Evolutionary conservation across 2,329 filamentous ascomycete genomes (phyloP), one percentile per base, ranked within the genome.

Genomic region (Alternaria brassicae): DNA sequence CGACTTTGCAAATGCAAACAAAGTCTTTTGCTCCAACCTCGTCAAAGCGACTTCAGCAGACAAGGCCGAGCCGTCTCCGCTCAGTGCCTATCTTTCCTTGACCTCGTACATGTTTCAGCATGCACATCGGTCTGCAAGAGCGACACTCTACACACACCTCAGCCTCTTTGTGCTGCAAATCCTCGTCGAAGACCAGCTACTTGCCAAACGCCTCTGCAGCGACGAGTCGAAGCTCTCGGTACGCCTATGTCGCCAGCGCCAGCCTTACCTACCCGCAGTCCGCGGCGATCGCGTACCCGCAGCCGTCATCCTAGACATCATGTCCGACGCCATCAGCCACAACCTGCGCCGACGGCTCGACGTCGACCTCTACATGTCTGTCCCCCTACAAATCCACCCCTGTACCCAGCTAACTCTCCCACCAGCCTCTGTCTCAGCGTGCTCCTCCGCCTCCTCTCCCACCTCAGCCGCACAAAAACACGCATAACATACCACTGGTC

Each of bases 41-140:
- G 87, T 97, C 51, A 89, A 87, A 2, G 74, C 88, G 23, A 73
- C 85, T 6, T 79, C 88, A 1, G 87, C 88, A 25, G 79, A 78
- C 48, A 89, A 89, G 67, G 86, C 83, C 40, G 83, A 86, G 44
- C 89, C 94, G 70, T 85, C 89, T 1, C 91, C 93, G 0, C 89
- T 99, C 63, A 88, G 90, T 45, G 89, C 87, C 67, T 96, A 94
- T 73, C 81, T 98, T 27, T 98, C 94, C 0, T 83, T 97, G 41
- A 91, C 91, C 3, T 98, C 94, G 3, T 99, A 99, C 78, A 85
- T 98, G 30, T 86, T 96, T 48, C 93, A 97, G 69, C 94, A 99
- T 79, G 93, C 95, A 2, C 91, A 97, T 77, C 87, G 95, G 19
- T 96, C 92, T 3, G 77, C 84, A 28, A 86, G 95, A 63, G 88